Percentiles rank a stretch among this genome's conserved stretches.
Conservation (phyloP, 257 asterid genomes). For the Solanum ossicruentum region DNA sequence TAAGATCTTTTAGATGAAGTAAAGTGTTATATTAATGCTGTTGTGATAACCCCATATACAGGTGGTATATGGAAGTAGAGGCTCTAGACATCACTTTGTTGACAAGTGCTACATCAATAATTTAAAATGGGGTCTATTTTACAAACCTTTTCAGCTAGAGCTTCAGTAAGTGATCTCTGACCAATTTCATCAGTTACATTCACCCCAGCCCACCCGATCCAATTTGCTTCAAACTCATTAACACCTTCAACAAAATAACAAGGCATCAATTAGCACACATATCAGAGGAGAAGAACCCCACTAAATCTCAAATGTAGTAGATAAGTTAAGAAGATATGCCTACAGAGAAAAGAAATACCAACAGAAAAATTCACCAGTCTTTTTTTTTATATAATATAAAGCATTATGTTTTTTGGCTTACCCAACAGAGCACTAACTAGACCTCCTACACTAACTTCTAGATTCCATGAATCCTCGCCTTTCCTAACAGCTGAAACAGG, state of each 20-base stretch:
- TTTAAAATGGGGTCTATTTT: not conserved
- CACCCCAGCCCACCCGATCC: constrained; percentile 99
- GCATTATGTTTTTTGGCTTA: constrained; percentile 14
- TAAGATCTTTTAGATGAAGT: not conserved
- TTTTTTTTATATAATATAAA: not conserved
- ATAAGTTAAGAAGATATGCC: not conserved
- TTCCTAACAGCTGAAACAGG: constrained; percentile 78
- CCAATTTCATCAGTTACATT: constrained; percentile 85
- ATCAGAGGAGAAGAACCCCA: not conserved
- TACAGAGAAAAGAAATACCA: not conserved
- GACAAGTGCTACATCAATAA: not conserved
- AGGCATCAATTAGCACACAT: not conserved
- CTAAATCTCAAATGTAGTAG: not conserved
- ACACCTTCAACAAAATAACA: constrained; percentile 39
- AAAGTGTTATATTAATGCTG: not conserved
- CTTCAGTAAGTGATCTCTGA: constrained; percentile 68
- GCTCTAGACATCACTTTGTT: not conserved
- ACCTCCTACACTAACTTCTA: constrained; percentile 84
- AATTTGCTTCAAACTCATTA: constrained; percentile 77
- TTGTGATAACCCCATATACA: not conserved
- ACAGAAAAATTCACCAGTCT: not conserved
- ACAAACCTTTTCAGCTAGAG: constrained; percentile 74
- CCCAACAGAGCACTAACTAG: constrained; percentile 80
- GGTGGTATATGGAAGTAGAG: not conserved
- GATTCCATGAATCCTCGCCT: constrained; percentile 66